A percentile compares a stretch with the other conserved stretches of the same genome.
Evolutionary conservation across 176 grass and related monocot genomes (phyloP).

Genomic region (Oryza officinalis): DNA sequence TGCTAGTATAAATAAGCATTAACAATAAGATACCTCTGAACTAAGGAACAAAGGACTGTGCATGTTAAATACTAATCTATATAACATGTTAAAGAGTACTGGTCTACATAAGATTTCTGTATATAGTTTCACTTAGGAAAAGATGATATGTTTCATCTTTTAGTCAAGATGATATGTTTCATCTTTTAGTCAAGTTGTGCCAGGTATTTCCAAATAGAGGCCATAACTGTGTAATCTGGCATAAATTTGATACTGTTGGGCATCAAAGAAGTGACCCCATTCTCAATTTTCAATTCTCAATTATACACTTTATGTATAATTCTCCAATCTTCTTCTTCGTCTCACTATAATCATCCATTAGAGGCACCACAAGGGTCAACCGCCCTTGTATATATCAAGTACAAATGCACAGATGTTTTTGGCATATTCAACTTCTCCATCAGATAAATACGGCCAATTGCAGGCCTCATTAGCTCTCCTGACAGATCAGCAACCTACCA

Average conservation of each 20-base stretch:
- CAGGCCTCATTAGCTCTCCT: slow-evolving; percentile 95
- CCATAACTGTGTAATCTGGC: neutral
- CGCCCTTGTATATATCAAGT: slow-evolving; percentile 86
- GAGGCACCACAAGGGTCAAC: slow-evolving; percentile 74
- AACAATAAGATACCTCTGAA: too few relatives aligned
- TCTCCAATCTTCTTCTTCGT: slow-evolving; percentile 99
- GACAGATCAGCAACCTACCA: slow-evolving; percentile 95
- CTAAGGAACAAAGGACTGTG: neutral
- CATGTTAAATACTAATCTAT: neutral
- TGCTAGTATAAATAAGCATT: neutral
- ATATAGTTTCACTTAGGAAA: neutral
- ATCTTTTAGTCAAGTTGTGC: neutral
- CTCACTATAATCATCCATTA: slow-evolving; percentile 90
- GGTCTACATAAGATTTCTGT: slow-evolving; percentile 6
- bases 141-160: neutral
- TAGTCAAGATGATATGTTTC: neutral
- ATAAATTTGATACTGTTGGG: slow-evolving; percentile 29
- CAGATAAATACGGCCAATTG: slow-evolving; percentile 95
- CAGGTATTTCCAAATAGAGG: slow-evolving; percentile 19
- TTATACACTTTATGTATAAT: too few relatives aligned
- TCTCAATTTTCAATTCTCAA: slow-evolving; percentile 99
- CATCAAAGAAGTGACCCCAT: slow-evolving; percentile 58
- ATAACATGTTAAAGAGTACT: neutral
- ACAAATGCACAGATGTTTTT: slow-evolving; percentile 88
- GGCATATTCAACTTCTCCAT: slow-evolving; percentile 95